Evolutionary conservation across 2,329 filamentous ascomycete genomes (phyloP), one percentile per base, ranked within the genome.

Genomic region (Claviceps sp.): DNA sequence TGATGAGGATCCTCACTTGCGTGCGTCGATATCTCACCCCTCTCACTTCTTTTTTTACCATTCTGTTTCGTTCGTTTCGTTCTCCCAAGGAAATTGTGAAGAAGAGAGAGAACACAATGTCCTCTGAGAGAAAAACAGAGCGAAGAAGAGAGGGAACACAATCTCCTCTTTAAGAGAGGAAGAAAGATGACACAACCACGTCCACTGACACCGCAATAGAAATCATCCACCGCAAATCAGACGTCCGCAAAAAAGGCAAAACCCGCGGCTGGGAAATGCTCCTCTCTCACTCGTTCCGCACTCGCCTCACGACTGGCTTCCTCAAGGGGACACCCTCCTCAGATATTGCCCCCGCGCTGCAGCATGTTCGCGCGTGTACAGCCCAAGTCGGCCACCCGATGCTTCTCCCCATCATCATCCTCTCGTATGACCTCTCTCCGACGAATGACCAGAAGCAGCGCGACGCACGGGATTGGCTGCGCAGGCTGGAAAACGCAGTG

Each of bases 201-300:
- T 34, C 26, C 30, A 11, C 40, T 42, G 40, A 42, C 34, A 24
- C 6, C 38, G 8, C 38, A 34, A 34, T 10, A 78, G 75, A 83
- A 59, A 77, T 83, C 57, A 73, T 83, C 54, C 80, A 79, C 60
- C 76, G 80, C 57, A 83, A 83, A 64, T 81, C 77, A n/a, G 80
- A 83, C 59, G 80, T 83, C 38, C 76, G 77, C 49, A 83, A 83
- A 62, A 81, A 78, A 66, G 79, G 78, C 55, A 73, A 71, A 60
- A 83, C 80, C 16, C 75, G 80, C 52, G 80, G 80, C 45, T 83
- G 78, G 78, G 80, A 83, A 65, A 70, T 82, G 52, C 80, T 80
- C 70, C 72, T 83, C 40, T 80, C 77, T 3, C 71, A 83, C 63
- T 73, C 71, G 47, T 75, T 82, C 64, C 68, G 64, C 13, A 75